phyloP scores from a whole-genome alignment of 1,284 basidiomycete genomes.

The Leccinum griseonigrum region DNA sequence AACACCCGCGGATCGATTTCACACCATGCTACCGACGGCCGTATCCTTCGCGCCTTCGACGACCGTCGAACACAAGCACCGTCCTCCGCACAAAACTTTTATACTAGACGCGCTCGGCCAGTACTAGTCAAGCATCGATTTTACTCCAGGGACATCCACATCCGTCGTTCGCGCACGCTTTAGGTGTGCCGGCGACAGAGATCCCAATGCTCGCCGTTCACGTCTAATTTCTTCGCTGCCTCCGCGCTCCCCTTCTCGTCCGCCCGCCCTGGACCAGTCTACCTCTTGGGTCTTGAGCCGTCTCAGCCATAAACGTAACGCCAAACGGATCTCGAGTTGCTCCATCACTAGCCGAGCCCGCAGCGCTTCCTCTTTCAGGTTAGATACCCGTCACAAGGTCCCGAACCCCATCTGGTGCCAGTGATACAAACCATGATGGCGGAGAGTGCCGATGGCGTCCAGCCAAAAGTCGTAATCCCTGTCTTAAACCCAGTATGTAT shows the following conservation, averaged over 20 bases:
- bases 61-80: background rate
- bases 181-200: background rate
- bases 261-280: background rate
- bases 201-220: background rate
- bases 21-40: background rate
- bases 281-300: background rate
- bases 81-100: background rate
- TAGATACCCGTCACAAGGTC: background rate
- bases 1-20: conserved; percentile 6
- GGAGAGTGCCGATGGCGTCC: background rate
- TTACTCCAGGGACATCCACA: background rate
- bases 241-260: background rate
- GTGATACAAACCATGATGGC: background rate
- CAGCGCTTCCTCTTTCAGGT: background rate
- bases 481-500: background rate
- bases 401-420: background rate
- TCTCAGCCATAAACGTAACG: background rate
- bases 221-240: background rate
- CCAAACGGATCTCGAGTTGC: background rate
- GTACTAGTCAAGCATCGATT: background rate
- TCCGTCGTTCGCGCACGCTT: conserved; percentile 7
- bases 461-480: background rate
- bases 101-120: background rate
- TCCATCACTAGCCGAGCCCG: background rate
- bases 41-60: background rate